phyloP scores from a whole-genome alignment of 2,329 filamentous ascomycete genomes.

The Capronia coronata region DNA sequence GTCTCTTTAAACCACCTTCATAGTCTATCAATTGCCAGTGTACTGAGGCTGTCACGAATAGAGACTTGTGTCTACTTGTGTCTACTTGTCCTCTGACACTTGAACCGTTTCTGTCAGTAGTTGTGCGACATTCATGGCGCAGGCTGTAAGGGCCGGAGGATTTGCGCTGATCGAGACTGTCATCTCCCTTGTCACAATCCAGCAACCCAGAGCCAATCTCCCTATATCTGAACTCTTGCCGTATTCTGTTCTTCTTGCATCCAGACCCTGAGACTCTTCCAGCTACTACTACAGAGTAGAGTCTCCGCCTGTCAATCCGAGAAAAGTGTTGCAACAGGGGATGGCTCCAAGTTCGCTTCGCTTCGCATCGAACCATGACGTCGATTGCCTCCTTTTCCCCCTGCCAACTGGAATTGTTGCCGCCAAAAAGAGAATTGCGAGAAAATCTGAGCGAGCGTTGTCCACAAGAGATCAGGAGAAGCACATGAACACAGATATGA shows the following conservation, averaged over 20 bases:
- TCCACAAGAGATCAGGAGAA: not conserved
- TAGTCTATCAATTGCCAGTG: too few relatives aligned
- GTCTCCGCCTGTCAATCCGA: slow-evolving; percentile 8
- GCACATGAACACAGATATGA: slow-evolving; percentile 1
- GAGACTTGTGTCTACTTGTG: too few relatives aligned
- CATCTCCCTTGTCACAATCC: too few relatives aligned
- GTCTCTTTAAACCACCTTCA: too few relatives aligned
- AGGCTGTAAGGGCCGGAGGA: not conserved
- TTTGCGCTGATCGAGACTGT: too few relatives aligned
- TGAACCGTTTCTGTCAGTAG: not conserved
- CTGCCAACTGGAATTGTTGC: not conserved
- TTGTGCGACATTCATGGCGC: not conserved
- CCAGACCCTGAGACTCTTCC: not conserved
- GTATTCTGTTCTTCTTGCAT: not conserved
- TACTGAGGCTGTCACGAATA: not conserved
- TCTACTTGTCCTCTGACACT: not conserved
- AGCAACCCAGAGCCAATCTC: too few relatives aligned
- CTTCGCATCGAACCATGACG: slow-evolving; percentile 19
- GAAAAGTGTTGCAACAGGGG: slow-evolving; percentile 5
- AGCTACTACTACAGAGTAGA: too few relatives aligned
- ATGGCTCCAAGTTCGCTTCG: slow-evolving; percentile 17
- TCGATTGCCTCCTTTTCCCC: slow-evolving; percentile 16
- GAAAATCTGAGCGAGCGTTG: not conserved
- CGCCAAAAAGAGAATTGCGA: not conserved
- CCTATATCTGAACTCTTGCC: too few relatives aligned